A percentile compares a stretch with the other conserved stretches of the same genome.
phyloP scores from a whole-genome alignment of 768 basidiomycete genomes.

The Rhodotorula babjevae region DNA sequence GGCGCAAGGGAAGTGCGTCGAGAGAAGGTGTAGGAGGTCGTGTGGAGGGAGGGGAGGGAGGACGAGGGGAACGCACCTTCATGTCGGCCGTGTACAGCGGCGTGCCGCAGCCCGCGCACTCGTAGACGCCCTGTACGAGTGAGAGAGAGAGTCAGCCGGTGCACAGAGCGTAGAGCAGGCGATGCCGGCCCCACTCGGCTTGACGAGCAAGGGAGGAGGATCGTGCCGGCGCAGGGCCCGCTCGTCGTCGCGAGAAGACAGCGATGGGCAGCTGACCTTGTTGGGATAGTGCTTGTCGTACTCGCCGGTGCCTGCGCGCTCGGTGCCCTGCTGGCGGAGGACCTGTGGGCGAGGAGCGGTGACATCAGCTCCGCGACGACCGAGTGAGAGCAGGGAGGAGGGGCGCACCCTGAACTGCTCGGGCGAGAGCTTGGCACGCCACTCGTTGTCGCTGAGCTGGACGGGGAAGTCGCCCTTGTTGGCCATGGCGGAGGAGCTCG shows the following conservation, averaged over 20 bases:
- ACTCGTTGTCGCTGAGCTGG: constrained; percentile 31
- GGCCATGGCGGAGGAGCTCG: not conserved
- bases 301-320: constrained; percentile 38
- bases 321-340: constrained; percentile 41
- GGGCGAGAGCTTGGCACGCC: constrained; percentile 31
- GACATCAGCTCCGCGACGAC: not conserved
- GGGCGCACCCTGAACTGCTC: constrained; percentile 40
- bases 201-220: too few relatives aligned
- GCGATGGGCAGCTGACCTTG: constrained; percentile 19
- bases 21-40: not conserved
- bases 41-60: not conserved
- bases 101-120: constrained; percentile 39
- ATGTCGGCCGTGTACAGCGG: constrained; percentile 42
- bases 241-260: not conserved
- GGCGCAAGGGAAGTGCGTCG: too few relatives aligned
- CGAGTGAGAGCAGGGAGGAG: not conserved
- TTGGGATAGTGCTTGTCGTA: constrained; percentile 39
- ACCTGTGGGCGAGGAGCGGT: constrained; percentile 10
- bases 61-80: constrained; percentile 20
- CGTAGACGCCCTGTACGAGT: constrained; percentile 27
- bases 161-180: not conserved
- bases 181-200: not conserved
- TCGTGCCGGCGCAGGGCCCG: too few relatives aligned
- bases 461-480: constrained; percentile 2
- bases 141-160: not conserved